Percentiles rank a stretch among this genome's conserved stretches.
Conservation (phyloP, 2,329 filamentous ascomycete species). For the Diplodia intermedia region DNA sequence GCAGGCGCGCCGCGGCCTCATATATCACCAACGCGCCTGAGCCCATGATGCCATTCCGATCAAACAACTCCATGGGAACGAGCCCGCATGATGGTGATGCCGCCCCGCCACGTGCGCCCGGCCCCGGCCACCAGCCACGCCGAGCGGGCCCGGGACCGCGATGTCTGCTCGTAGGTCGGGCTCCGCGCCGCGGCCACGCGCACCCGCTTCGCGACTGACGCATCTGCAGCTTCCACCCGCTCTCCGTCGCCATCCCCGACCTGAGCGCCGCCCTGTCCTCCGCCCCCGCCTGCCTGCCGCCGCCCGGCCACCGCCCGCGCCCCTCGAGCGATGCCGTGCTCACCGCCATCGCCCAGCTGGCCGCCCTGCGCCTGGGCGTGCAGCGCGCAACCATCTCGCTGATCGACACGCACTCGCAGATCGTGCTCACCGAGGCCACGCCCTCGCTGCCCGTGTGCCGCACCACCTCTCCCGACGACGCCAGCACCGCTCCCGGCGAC, state of each 20-base stretch:
- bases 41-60: no score
- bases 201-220: not conserved
- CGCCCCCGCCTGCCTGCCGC: conserved; percentile 32
- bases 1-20: no score
- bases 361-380: conserved; percentile 46
- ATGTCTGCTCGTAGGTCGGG: not conserved
- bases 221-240: not conserved
- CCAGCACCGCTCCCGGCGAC: conserved; percentile 39
- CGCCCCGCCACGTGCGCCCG: no score
- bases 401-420: conserved; percentile 47
- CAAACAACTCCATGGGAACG: no score
- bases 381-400: conserved; percentile 48
- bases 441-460: conserved; percentile 41
- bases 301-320: conserved; percentile 36
- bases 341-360: conserved; percentile 48
- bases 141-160: conserved; percentile 6
- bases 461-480: conserved; percentile 35
- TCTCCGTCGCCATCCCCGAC: not conserved
- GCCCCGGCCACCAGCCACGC: not conserved
- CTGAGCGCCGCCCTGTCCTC: conserved; percentile 24
- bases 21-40: no score
- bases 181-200: no score
- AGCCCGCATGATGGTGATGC: no score
- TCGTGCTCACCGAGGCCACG: conserved; percentile 47
- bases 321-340: conserved; percentile 43